Evolutionary conservation across 1,139 yeast genomes (phyloP).

Genomic region (Suhomyces choctaworum): DNA sequence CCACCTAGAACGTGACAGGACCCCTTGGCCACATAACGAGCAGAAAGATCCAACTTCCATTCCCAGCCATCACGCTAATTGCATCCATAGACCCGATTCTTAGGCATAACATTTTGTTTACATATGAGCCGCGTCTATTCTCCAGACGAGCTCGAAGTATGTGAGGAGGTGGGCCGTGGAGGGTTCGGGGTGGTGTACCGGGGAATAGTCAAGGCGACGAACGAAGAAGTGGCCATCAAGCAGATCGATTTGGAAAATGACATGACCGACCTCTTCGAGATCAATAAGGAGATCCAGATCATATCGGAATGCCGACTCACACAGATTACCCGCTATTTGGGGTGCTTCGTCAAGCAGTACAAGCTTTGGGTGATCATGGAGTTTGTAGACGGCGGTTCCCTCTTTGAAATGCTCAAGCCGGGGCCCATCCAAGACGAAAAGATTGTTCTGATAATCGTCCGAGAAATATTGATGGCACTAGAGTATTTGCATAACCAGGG

Average conservation of each 20-base stretch:
- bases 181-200: constrained; percentile 86
- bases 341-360: constrained; percentile 77
- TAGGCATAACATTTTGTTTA: too few species aligned
- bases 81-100: too few species aligned
- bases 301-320: constrained; percentile 70
- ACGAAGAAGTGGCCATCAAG: constrained; percentile 60
- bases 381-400: constrained; percentile 80
- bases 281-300: constrained; percentile 76
- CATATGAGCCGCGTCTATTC: constrained; percentile 26
- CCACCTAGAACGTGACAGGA: too few species aligned
- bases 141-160: constrained; percentile 51
- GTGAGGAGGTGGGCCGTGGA: constrained; percentile 82
- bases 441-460: constrained; percentile 56
- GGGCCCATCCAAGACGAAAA: constrained; percentile 53
- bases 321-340: constrained; percentile 74
- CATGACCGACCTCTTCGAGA: constrained; percentile 73
- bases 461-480: constrained; percentile 66
- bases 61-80: neutral
- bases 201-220: constrained; percentile 57
- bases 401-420: constrained; percentile 63
- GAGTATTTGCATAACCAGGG: constrained; percentile 73
- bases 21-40: too few species aligned
- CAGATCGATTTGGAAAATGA: constrained; percentile 80
- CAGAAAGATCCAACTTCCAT: too few species aligned
- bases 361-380: constrained; percentile 90